Evolutionary conservation across 148 eudicot species (phyloP).

Genomic region (Diospyros lotus): DNA sequence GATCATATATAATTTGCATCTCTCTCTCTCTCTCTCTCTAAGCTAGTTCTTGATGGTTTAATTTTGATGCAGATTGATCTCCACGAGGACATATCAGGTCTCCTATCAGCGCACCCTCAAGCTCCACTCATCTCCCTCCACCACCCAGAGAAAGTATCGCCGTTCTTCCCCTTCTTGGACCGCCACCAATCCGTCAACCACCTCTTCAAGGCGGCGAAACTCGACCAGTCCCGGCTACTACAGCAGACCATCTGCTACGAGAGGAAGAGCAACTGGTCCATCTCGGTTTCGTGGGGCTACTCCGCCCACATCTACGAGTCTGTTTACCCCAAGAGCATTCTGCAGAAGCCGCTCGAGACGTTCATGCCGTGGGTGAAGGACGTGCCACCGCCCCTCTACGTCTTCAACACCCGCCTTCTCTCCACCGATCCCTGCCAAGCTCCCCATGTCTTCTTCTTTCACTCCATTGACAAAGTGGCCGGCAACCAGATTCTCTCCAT

Average conservation of each 20-base stretch:
- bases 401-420: conserved; percentile 32
- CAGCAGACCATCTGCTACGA: conserved; percentile 45
- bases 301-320: conserved; percentile 32
- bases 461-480: conserved; percentile 12
- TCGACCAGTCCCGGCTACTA: conserved; percentile 26
- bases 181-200: conserved; percentile 35
- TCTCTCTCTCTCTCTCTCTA: too few species aligned
- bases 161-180: conserved; percentile 42
- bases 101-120: conserved; percentile 51
- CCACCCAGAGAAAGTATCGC: conserved; percentile 41
- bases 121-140: conserved; percentile 47
- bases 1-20: too few species aligned
- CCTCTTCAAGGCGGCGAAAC: conserved; percentile 37
- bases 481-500: conserved; percentile 20
- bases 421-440: conserved; percentile 29
- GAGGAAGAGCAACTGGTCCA: conserved; percentile 27
- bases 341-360: conserved; percentile 38
- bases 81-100: conserved; percentile 44
- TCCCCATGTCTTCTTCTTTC: conserved; percentile 40
- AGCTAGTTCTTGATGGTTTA: too few species aligned
- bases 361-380: conserved; percentile 29
- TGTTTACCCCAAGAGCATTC: conserved; percentile 22
- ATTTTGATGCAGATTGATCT: conserved; percentile 40
- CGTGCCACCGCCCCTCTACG: conserved; percentile 18
- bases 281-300: conserved; percentile 46